Evolutionary conservation across 148 eudicot species (phyloP), one percentile per base, ranked within the genome.

Genomic region (Limonium bicolor): DNA sequence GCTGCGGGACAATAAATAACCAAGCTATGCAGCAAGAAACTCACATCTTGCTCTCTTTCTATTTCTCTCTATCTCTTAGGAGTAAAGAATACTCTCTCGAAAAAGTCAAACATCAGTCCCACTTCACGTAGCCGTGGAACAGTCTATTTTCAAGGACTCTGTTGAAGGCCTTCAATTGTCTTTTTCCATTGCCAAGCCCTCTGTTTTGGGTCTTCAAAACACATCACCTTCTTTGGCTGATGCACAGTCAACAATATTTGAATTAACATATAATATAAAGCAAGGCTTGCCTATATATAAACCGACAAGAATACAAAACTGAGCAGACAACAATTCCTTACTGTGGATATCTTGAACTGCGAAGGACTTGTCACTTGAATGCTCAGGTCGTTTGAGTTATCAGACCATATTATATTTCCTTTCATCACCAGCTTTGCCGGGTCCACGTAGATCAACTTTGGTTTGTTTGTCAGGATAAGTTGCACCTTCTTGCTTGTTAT

Each of bases 401-500:
- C 79, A 20, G 99, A 90, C 99, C 95, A 90, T 28, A 67, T 67
- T 44, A 90, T 73, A 47, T 77, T 80, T 28, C 88, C 93, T 63
- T 77, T 84, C 38, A 81, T 77, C 41, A 70, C 64, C 68, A 90
- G 51, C 67, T 90, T 90, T 30, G 93, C 60, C 3, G 99, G 99
- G 46, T 90, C 84, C 43, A 90, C 93, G 31, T 90, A 90, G 42
- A 90, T 77, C 60, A 90, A 54, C 62, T 72, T 75, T 7, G 99
- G 99, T 62, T 90, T 90, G 68, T 90, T 78, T 27, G 99, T 90
- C 21, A 90, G 92, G 37, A 90, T 90, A 21, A 90, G 95, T 57
- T 90, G 99, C 39, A 90, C 99, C 63, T 90, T 90, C 72, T 84
- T 90, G 93, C 75, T 90, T 17, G 95, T 62, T 47, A 90, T 65